Evolutionary conservation across 805 yeast species (phyloP).

Genomic region (Wickerhamiella domercqiae): DNA sequence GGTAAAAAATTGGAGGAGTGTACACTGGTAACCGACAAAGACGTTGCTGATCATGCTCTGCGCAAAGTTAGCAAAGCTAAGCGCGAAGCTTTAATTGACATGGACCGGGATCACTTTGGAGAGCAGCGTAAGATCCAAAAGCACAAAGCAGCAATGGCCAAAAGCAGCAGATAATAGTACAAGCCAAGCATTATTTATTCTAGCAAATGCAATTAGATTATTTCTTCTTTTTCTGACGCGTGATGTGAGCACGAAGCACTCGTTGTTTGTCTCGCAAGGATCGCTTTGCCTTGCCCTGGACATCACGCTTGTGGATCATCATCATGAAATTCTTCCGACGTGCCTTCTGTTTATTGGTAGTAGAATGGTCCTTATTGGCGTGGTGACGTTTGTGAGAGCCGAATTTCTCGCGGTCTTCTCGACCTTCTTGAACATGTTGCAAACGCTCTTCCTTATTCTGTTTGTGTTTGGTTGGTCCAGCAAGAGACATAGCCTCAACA

Average conservation of each 20-base stretch:
- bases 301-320: constrained; percentile 93
- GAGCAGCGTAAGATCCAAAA: constrained; percentile 44
- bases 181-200: too few relatives aligned
- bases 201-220: too few relatives aligned
- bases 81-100: constrained; percentile 80
- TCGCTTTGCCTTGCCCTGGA: constrained; percentile 83
- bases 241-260: constrained; percentile 69
- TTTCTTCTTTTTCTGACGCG: constrained; percentile 82
- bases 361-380: constrained; percentile 59
- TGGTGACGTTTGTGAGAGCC: constrained; percentile 66
- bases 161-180: too few relatives aligned
- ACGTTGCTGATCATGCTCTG: constrained; percentile 57
- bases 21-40: constrained; percentile 55
- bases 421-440: constrained; percentile 76
- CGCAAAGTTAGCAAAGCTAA: constrained; percentile 64
- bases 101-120: constrained; percentile 85
- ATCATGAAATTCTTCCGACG: constrained; percentile 97
- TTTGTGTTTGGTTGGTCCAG: constrained; percentile 67
- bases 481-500: constrained; percentile 63
- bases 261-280: constrained; percentile 85
- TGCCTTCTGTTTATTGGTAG: constrained; percentile 91
- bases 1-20: constrained; percentile 66
- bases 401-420: constrained; percentile 71
- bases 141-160: constrained; percentile 3
- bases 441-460: constrained; percentile 81